Evolutionary conservation across 2,329 filamentous ascomycete genomes (phyloP).

Genomic region (Coleophoma crateriformis): DNA sequence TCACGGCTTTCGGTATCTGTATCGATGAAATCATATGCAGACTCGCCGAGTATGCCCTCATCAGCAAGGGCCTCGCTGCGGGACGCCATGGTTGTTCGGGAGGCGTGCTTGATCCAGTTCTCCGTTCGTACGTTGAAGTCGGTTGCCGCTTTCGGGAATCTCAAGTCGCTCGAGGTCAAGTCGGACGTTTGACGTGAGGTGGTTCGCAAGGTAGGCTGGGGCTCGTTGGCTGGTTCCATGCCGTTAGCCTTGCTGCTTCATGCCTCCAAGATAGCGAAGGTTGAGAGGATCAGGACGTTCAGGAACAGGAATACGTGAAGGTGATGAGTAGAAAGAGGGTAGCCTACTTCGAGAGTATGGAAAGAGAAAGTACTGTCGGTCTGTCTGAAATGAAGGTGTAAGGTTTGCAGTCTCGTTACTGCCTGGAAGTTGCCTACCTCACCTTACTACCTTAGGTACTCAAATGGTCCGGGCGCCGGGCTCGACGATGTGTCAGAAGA

Average conservation of each 20-base stretch:
- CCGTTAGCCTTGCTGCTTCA: conserved; percentile 21
- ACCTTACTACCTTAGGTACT: too few species aligned
- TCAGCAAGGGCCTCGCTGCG: conserved; percentile 21
- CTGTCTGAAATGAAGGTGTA: not conserved
- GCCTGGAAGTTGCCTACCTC: not conserved
- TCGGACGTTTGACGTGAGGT: conserved; percentile 3
- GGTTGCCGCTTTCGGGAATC: conserved; percentile 16
- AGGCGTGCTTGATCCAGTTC: conserved; percentile 21
- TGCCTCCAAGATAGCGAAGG: not conserved
- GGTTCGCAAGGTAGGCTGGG: conserved; percentile 7
- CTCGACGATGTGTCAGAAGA: not conserved
- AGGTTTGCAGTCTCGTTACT: not conserved
- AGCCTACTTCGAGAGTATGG: not conserved
- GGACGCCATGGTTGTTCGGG: conserved; percentile 20
- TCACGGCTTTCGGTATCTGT: conserved; percentile 27
- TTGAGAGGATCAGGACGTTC: not conserved
- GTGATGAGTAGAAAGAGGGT: not conserved
- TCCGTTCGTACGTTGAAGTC: conserved; percentile 19
- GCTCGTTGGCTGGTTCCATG: conserved; percentile 22
- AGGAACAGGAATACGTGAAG: too few species aligned
- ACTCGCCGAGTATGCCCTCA: conserved; percentile 23
- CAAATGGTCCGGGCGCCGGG: not conserved
- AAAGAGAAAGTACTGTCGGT: too few species aligned
- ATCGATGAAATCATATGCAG: conserved; percentile 28
- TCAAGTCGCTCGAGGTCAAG: conserved; percentile 13